Evolutionary conservation across 768 basidiomycete genomes (phyloP), one percentile per base, ranked within the genome.

Genomic region (Strobilomyces dryophilus): DNA sequence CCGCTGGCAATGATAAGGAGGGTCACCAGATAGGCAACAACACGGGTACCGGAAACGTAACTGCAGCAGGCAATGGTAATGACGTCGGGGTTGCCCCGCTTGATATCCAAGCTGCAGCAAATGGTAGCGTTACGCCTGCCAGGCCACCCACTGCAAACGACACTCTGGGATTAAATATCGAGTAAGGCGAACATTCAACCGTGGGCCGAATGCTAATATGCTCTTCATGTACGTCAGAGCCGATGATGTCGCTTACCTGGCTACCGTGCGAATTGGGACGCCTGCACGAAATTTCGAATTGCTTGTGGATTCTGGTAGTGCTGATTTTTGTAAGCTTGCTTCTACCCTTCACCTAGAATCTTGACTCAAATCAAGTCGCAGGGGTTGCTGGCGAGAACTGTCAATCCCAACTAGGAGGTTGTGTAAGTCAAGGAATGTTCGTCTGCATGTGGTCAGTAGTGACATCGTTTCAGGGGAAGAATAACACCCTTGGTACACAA

Each of bases 251-350:
- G 80, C 77, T 57, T 87, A 83, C 59, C 65, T 83, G 37, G 79
- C 82, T 9, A 79, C 75, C 11, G 59, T 88, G 11, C 78, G 84
- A 61, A 76, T 87, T 44, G 87, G 87, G n/a, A 85, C 82, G 1
- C 85, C 85, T 20, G 76, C 81, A 9, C 73, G 63, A 32, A 62
- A 79, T 54, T 87, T 82, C 61, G 63, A 71, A 27, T 65, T 88
- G 48, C 72, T 87, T 18, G 83, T 87, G 80, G 86, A 87, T 66
- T 83, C 82, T 31, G 86, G 86, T 27, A 82, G 80, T 12, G 82
- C 84, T 10, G 86, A 87, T 67, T 67, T 82, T 35, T 86, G 84
- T 66, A 36, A 48, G 64, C 43, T 20, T 1, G n/a, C 26, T 47
- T 12, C 29, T 7, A 20, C 8, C 12, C 1, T 42, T 32, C 37